phyloP scores from a whole-genome alignment of 371 early-diverging fungal genomes.

The Saksenaea vasiformis region DNA sequence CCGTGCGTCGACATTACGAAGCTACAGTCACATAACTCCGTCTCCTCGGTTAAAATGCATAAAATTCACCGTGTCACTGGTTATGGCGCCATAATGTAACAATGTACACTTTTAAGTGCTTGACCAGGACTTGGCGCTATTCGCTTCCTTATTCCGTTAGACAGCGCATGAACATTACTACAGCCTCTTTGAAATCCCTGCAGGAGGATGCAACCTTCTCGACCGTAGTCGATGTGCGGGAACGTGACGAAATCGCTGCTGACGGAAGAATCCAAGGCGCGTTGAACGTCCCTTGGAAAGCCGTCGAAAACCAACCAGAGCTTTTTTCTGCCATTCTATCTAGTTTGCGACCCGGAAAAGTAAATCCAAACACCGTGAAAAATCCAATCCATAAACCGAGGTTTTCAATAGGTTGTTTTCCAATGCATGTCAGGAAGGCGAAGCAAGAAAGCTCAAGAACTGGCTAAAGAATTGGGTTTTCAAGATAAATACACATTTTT shows the following conservation, averaged over 20 bases:
- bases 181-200: not conserved
- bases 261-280: constrained; percentile 32
- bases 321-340: constrained; percentile 23
- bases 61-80: not conserved
- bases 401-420: constrained; percentile 28
- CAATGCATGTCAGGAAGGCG: constrained; percentile 49
- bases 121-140: not conserved
- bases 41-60: not conserved
- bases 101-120: not conserved
- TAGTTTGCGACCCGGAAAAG: constrained; percentile 21
- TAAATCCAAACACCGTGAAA: constrained; percentile 8
- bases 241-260: constrained; percentile 24
- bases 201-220: not conserved
- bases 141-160: not conserved
- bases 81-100: not conserved
- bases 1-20: not conserved
- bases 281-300: constrained; percentile 29
- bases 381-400: not conserved
- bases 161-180: not conserved
- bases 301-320: constrained; percentile 17
- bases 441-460: constrained; percentile 30
- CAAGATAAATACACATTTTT: constrained; percentile 21
- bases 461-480: constrained; percentile 33
- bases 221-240: constrained; percentile 31
- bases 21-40: constrained; percentile 1